Percentiles rank a stretch among this genome's conserved stretches.
These are phyloP conservation scores for Trichoderma breve DNA, from an alignment of 2,329 filamentous ascomycete genomes.

Conservation along the genomic window DNA sequence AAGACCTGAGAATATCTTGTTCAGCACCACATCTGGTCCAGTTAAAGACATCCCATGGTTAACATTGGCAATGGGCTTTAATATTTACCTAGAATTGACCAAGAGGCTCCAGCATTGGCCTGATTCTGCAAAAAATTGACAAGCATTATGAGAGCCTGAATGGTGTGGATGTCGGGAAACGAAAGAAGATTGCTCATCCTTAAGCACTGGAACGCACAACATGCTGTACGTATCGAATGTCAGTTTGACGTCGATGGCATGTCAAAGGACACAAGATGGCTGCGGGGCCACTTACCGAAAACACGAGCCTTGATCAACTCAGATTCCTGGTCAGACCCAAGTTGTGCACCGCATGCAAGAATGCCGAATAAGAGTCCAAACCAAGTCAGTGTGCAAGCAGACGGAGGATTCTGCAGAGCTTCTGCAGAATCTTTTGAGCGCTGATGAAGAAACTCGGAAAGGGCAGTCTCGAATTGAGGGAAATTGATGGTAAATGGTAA, in stretches of 20 bases:
- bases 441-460: background rate
- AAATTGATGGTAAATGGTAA: background rate
- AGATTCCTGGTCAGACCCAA: background rate
- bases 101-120: background rate
- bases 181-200: background rate
- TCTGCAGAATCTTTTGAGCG: background rate
- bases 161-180: background rate
- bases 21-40: background rate
- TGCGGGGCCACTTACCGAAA: background rate
- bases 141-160: slow-evolving; percentile 2
- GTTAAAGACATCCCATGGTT: background rate
- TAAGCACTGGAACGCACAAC: background rate
- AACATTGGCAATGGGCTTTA: background rate
- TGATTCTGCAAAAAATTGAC: background rate
- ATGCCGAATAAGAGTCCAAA: background rate
- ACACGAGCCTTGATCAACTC: slow-evolving; percentile 4
- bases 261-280: background rate
- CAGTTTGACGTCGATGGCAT: background rate
- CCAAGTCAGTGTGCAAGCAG: background rate
- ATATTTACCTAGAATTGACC: slow-evolving; percentile 3
- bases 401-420: background rate
- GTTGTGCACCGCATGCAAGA: background rate
- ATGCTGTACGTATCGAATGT: background rate
- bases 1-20: background rate
- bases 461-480: background rate